Base-by-base conservation (phyloP, 148 eudicot genomes). In the Rhododendron simsii region DNA sequence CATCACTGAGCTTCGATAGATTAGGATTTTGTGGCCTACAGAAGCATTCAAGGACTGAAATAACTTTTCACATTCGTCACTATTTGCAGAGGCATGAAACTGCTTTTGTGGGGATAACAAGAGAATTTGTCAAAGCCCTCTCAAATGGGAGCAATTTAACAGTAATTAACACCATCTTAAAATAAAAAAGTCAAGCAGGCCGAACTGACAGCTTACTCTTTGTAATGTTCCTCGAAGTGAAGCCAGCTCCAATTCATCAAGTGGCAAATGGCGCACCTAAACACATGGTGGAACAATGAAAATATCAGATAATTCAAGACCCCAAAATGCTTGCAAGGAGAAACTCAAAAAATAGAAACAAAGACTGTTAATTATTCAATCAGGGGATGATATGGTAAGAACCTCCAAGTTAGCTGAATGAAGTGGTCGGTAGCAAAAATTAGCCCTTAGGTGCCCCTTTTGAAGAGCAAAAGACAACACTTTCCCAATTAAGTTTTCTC, bases 161-260 rank as follows among this genome's bases (percentile, higher is more conserved):
- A n/a, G 28, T 44, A 10, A 63, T 63, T 39, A 33, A 82, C 76
- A 61, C 61, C 44, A n/a, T 76, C 84, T 82, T 83, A 55, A n/a
- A 73, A 50, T 61, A 74, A 73, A 18, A 84, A 84, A 74, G 80
- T 73, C 48, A 51, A 48, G 65, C 21, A 84, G 80, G 21, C 61
- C 86, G 35, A 37, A 57, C 71, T 79, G 59, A 14, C 71, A 86
- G 84, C 91, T 93, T 92, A 96, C 99, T 89, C 95, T 94, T 83
- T 94, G 98, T 87, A 96, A 86, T 16, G 95, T 91, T 88, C 99
- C 99, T 73, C 99, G 92, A 73, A 96, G 99, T 86, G 99, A 96
- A 88, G 98, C 98, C 81, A 96, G 94, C 95, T 96, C 99, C 92
- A 96, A 89, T 86, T 96, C 99, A 93, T 96, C 99, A 89, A 96